Percentiles rank a stretch among this genome's conserved stretches.
Evolutionary conservation across 352 stramenopile genomes (phyloP).

Genomic region (Nothophytophthora sp.): DNA sequence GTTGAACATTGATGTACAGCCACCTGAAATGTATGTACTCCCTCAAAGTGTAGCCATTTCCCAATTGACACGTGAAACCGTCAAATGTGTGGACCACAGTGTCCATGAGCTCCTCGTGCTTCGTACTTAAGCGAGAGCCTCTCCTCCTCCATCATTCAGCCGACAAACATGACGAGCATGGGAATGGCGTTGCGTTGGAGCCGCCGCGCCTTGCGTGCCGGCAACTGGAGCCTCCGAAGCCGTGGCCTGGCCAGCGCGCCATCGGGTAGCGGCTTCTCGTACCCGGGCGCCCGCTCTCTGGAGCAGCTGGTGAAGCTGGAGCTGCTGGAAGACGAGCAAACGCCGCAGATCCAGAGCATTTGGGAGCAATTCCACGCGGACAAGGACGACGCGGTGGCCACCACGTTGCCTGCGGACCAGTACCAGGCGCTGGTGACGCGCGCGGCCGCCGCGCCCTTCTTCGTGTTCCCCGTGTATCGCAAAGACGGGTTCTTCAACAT

Average conservation of each 20-base stretch:
- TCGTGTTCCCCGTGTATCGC: conserved; percentile 85
- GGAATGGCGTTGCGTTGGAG: conserved; percentile 10
- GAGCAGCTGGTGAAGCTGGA: conserved; percentile 87
- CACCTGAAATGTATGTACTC: no score
- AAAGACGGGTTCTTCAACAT: conserved; percentile 89
- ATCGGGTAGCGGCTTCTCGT: conserved; percentile 66
- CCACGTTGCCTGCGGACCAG: conserved; percentile 33
- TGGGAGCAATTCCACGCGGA: conserved; percentile 81
- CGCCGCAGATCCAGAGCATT: conserved; percentile 60
- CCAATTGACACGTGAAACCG: conserved; percentile 5
- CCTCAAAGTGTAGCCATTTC: conserved; percentile 9
- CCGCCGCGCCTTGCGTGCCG: conserved; percentile 8
- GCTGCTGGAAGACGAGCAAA: conserved; percentile 68
- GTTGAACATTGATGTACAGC: no score
- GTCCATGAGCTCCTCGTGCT: not conserved
- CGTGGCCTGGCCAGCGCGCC: conserved; percentile 16
- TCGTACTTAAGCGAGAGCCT: not conserved
- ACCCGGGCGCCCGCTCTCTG: conserved; percentile 73
- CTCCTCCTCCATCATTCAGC: conserved; percentile 7
- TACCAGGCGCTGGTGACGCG: conserved; percentile 55
- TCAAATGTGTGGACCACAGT: conserved; percentile 16
- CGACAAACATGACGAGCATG: conserved; percentile 9
- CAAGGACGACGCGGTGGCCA: conserved; percentile 75
- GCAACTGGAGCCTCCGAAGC: not conserved
- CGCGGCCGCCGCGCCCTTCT: conserved; percentile 61